Conservation (phyloP, 2,329 filamentous ascomycete genomes). For the Mycosphaerella sp. region DNA sequence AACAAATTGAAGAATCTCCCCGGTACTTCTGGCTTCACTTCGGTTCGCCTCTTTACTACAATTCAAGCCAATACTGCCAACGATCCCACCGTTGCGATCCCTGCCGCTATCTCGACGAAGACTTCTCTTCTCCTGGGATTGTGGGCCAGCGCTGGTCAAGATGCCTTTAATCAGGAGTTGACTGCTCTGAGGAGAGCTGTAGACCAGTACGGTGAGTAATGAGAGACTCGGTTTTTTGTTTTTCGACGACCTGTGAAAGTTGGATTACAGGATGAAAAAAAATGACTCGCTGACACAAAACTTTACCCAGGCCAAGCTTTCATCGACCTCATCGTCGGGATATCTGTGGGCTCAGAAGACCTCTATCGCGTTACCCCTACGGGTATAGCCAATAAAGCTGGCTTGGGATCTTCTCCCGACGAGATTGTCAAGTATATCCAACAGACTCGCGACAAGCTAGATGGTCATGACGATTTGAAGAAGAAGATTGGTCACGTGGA, state of each 20-base stretch:
- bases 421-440: slow-evolving; percentile 64
- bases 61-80: slow-evolving; percentile 51
- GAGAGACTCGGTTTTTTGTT: too few species aligned
- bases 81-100: slow-evolving; percentile 63
- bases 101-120: slow-evolving; percentile 73
- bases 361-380: slow-evolving; percentile 59
- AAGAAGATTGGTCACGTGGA: slow-evolving; percentile 75
- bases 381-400: slow-evolving; percentile 57
- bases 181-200: slow-evolving; percentile 66
- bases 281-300: neutral
- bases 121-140: slow-evolving; percentile 75
- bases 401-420: slow-evolving; percentile 57
- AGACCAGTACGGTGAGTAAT: slow-evolving; percentile 46
- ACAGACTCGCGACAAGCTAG: slow-evolving; percentile 58
- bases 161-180: slow-evolving; percentile 64
- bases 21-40: slow-evolving; percentile 43
- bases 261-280: too few species aligned
- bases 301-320: slow-evolving; percentile 50
- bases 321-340: slow-evolving; percentile 64
- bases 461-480: slow-evolving; percentile 51
- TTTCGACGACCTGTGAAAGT: too few species aligned
- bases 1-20: slow-evolving; percentile 57
- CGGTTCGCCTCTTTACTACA: slow-evolving; percentile 61
- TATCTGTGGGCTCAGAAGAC: slow-evolving; percentile 83
- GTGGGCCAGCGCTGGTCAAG: slow-evolving; percentile 53